Evolutionary conservation across 164 flowering plant species (phyloP).

Genomic region (Buxus sempervirens): DNA sequence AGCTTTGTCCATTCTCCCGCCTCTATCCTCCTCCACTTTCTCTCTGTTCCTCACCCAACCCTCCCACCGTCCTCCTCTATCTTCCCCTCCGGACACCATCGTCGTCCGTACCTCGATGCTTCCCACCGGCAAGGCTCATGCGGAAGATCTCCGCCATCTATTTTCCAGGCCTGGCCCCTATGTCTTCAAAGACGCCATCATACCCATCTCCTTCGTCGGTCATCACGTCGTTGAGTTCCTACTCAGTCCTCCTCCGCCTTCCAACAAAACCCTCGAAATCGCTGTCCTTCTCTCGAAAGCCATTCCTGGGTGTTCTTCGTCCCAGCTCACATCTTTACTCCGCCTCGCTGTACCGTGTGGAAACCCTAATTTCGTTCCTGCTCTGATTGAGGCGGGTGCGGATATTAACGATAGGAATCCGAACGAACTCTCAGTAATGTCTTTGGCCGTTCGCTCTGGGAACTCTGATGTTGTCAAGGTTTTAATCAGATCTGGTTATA

Average conservation of each 20-base stretch:
- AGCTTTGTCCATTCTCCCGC: conserved; percentile 42
- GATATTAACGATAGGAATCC: conserved; percentile 34
- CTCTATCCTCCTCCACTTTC: conserved; percentile 51
- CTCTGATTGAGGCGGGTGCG: conserved; percentile 54
- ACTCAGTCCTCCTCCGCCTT: conserved; percentile 20
- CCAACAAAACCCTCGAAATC: too few species aligned
- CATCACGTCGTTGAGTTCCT: conserved; percentile 37
- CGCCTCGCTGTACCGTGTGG: conserved; percentile 34
- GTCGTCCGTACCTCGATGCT: conserved; percentile 55
- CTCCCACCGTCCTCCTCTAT: conserved; percentile 34
- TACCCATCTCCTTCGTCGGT: conserved; percentile 60
- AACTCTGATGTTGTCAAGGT: conserved; percentile 23
- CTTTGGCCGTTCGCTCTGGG: conserved; percentile 38
- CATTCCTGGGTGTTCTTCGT: conserved; percentile 39
- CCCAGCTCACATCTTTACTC: conserved; percentile 42
- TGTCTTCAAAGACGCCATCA: conserved; percentile 54
- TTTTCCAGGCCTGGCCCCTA: conserved; percentile 59
- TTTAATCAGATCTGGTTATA: conserved; percentile 40
- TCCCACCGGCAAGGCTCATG: conserved; percentile 68
- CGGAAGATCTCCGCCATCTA: conserved; percentile 51
- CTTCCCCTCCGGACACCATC: conserved; percentile 29
- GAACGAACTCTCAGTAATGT: conserved; percentile 32
- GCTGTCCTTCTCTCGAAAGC: too few species aligned
- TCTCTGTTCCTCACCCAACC: too few species aligned
- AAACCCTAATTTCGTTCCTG: conserved; percentile 24